phyloP scores from a whole-genome alignment of 225 moss, liverwort and hornwort species.

The Pseudoscleropodium purum region DNA sequence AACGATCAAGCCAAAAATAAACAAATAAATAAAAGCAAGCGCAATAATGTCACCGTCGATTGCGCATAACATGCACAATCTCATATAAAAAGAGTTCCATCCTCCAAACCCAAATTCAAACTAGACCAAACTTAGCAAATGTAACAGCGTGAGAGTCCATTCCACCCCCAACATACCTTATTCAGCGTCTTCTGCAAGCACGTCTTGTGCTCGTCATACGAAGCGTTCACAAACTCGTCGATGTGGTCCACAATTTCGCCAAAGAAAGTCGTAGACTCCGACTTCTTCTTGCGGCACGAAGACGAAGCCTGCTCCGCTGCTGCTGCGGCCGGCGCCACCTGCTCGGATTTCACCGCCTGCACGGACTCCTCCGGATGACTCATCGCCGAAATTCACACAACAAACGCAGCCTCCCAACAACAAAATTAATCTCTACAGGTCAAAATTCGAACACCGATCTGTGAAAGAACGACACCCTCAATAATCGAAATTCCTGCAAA shows the following conservation, averaged over 20 bases:
- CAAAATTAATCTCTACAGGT: background rate
- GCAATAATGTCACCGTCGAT: background rate
- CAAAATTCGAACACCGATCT: background rate
- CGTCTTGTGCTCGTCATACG: conserved; percentile 81
- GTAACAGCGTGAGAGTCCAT: background rate
- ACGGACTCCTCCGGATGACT: background rate
- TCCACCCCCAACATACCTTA: conserved; percentile 36
- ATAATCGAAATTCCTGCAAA: background rate
- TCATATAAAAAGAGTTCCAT: background rate
- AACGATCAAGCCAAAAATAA: background rate
- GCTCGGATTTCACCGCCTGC: conserved; percentile 20
- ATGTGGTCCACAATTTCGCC: conserved; percentile 71
- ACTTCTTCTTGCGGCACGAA: conserved; percentile 81
- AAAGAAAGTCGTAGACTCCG: conserved; percentile 49
- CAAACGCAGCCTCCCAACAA: background rate
- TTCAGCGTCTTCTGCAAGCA: conserved; percentile 71
- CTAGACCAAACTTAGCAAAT: background rate
- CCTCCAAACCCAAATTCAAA: background rate
- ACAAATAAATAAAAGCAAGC: background rate
- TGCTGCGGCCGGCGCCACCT: background rate
- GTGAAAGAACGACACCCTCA: background rate
- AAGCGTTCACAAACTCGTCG: conserved; percentile 85
- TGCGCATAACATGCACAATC: background rate
- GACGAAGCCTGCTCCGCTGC: conserved; percentile 4
- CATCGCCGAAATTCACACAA: background rate